Evolutionary conservation across 345 rosid species (phyloP).

Genomic region (Euphorbia pulcherrima): DNA sequence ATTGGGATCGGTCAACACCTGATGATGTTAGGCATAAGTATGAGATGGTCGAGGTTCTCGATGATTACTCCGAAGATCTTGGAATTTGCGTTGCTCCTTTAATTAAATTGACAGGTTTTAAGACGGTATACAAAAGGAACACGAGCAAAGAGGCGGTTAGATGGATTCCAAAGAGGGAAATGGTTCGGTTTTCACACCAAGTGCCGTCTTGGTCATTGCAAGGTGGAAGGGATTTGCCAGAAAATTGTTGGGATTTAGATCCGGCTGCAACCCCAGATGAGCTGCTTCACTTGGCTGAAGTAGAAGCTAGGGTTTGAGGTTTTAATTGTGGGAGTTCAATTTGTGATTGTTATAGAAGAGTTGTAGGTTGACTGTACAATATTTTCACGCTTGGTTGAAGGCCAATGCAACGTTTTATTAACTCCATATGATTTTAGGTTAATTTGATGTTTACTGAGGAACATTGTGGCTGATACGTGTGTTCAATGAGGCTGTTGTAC

Average conservation of each 20-base stretch:
- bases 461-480: constrained; percentile 20
- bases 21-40: constrained; percentile 77
- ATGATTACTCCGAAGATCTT: constrained; percentile 82
- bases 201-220: constrained; percentile 86
- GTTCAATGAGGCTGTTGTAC: constrained; percentile 18
- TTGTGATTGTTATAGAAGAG: constrained; percentile 47
- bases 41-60: constrained; percentile 97
- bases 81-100: constrained; percentile 81
- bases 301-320: constrained; percentile 39
- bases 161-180: constrained; percentile 92
- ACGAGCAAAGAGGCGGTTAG: constrained; percentile 46
- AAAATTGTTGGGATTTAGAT: constrained; percentile 91
- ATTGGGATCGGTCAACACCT: constrained; percentile 81
- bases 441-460: constrained; percentile 27
- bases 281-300: constrained; percentile 49
- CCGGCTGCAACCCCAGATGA: constrained; percentile 98
- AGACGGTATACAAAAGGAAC: constrained; percentile 78
- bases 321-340: constrained; percentile 22
- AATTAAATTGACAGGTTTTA: constrained; percentile 69
- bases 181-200: constrained; percentile 87
- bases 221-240: constrained; percentile 54
- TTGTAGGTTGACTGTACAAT: constrained; percentile 62
- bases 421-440: constrained; percentile 41
- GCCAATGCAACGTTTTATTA: constrained; percentile 39
- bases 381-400: constrained; percentile 42